Evolutionary conservation across 2,329 filamentous ascomycete species (phyloP), one percentile per base, ranked within the genome.

Genomic region (Cyclaneusma minus): DNA sequence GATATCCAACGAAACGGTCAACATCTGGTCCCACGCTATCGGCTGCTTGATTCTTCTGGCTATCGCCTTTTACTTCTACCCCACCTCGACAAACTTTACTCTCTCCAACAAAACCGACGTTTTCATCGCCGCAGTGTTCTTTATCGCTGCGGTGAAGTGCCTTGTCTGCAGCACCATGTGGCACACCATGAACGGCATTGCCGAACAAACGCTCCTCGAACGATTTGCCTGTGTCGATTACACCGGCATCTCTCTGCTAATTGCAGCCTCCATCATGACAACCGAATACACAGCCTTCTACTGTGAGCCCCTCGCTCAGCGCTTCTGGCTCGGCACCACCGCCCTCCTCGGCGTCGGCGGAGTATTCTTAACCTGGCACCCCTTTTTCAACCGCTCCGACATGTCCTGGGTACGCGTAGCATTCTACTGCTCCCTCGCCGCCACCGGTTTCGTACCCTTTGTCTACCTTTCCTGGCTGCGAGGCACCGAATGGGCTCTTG

Each of bases 201-300:
- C 87, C 11, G 81, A 92, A 39, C 75, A 92, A 43, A 70, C 73
- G 12, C 68, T 92, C 21, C 78, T 98, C 55, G 89, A 92, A 48
- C 78, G 84, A 34, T 95, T 98, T 44, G 89, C 89, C 11, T 98
- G 89, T 50, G 84, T 98, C 32, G 89, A 98, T 52, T 98, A 98
- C 55, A 95, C 89, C 0, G 89, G 89, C 29, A 98, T 98, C 39
- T 93, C 85, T 2, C 62, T 98, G 26, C 68, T 98, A 14, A 89
- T 98, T 27, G 83, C 89, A 3, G 84, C 89, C 7, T 92, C 82
- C 30, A 98, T 98, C 56, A 83, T 95, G 68, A 94, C 89, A 3
- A 93, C 84, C 18, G 89, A 98, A 50, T 98, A 95, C 57, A 94
- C 89, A 1, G 89, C 87, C 13, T 98, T 98, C 53, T 98, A 98